These are phyloP conservation scores for Bolboschoenus planiculmis DNA, from an alignment of 176 grass and related monocot species.

Conservation along the genomic window DNA sequence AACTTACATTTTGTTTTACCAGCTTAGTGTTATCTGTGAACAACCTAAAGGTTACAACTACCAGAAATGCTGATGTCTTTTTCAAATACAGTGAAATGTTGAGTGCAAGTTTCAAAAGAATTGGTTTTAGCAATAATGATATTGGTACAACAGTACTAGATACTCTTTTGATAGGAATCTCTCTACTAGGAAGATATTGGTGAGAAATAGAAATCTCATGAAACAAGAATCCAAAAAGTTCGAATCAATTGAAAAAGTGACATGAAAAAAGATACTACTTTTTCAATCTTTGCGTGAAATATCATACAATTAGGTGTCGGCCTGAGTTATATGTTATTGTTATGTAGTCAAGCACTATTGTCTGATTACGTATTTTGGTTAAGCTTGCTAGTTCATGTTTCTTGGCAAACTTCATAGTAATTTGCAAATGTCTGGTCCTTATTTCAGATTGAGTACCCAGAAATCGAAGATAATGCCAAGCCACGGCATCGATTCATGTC, in stretches of 20 bases:
- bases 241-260: background rate
- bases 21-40: too few species aligned
- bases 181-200: background rate
- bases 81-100: background rate
- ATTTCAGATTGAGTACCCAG: slow-evolving; percentile 79
- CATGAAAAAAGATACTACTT: background rate
- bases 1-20: background rate
- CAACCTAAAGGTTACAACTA: background rate
- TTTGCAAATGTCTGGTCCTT: background rate
- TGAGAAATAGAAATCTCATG: background rate
- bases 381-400: background rate
- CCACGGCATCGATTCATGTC: slow-evolving; percentile 96
- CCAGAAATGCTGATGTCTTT: background rate
- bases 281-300: background rate
- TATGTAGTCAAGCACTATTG: background rate
- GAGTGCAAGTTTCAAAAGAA: background rate
- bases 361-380: background rate
- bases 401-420: background rate
- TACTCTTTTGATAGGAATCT: background rate
- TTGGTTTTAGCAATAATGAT: background rate
- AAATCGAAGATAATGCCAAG: slow-evolving; percentile 92
- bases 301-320: background rate
- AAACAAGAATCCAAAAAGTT: background rate
- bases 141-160: background rate
- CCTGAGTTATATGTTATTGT: background rate